Evolutionary conservation across 805 yeast species (phyloP).

Genomic region (Monosporozyma unispora): DNA sequence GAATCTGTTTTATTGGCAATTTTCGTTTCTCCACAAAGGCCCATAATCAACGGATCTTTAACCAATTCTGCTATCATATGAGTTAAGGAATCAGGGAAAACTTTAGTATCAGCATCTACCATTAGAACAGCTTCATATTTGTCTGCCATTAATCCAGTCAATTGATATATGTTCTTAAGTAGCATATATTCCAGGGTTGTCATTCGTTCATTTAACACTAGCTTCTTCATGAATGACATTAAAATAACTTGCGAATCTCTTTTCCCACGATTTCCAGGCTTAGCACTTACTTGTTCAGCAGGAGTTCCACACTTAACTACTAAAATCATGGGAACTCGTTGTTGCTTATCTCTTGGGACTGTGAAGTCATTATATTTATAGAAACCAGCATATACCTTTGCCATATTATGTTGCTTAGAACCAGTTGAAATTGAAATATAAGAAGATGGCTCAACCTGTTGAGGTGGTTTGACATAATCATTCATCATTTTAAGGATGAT

Average conservation of each 20-base stretch:
- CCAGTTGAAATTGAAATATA: conserved; percentile 96
- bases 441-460: conserved; percentile 71
- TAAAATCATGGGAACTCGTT: conserved; percentile 68
- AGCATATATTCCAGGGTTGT: conserved; percentile 79
- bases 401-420: conserved; percentile 92
- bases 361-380: conserved; percentile 75
- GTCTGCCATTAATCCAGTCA: conserved; percentile 79
- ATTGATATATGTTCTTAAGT: conserved; percentile 62
- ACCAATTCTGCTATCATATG: conserved; percentile 90
- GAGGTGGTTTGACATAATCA: conserved; percentile 59
- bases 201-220: conserved; percentile 91
- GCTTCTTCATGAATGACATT: conserved; percentile 82
- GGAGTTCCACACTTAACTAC: conserved; percentile 87
- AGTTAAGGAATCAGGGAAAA: conserved; percentile 76
- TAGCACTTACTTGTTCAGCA: conserved; percentile 56
- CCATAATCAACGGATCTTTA: conserved; percentile 79
- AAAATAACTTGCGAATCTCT: conserved; percentile 88
- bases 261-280: conserved; percentile 93
- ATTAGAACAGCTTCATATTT: conserved; percentile 73
- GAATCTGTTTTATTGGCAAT: conserved; percentile 72
- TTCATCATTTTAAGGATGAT: conserved; percentile 82
- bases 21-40: conserved; percentile 90
- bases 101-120: conserved; percentile 93
- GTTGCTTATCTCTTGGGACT: conserved; percentile 73
- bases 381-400: conserved; percentile 90